Percentiles rank a stretch among this genome's conserved stretches.
phyloP scores from a whole-genome alignment of 2,329 filamentous ascomycete genomes.

The Pseudogymnoascus sp. region DNA sequence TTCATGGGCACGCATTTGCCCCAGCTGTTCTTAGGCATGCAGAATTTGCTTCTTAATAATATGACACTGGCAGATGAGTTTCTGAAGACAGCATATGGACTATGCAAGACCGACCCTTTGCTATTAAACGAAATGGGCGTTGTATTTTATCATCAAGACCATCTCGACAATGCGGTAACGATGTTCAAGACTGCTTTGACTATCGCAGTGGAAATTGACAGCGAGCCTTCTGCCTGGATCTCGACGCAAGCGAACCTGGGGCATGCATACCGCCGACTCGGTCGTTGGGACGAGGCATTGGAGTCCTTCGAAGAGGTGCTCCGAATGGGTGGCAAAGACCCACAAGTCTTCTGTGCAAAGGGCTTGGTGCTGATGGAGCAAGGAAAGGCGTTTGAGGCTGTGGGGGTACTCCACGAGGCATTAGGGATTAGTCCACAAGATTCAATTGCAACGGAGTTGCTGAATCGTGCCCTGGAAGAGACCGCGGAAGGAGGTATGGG shows the following conservation, averaged over 20 bases:
- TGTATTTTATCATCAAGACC: conserved; percentile 87
- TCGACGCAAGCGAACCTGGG: conserved; percentile 82
- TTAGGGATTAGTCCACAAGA: conserved; percentile 73
- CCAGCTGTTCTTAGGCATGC: conserved; percentile 95
- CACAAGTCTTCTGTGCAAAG: conserved; percentile 72
- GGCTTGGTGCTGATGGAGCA: conserved; percentile 78
- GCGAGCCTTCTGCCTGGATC: conserved; percentile 75
- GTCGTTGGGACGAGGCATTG: conserved; percentile 63
- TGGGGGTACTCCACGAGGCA: conserved; percentile 76
- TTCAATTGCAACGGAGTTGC: conserved; percentile 69
- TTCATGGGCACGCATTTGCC: conserved; percentile 97
- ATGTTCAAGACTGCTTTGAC: conserved; percentile 72
- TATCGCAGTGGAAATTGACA: conserved; percentile 72
- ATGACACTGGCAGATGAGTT: conserved; percentile 92
- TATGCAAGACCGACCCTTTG: conserved; percentile 79
- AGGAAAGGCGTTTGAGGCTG: conserved; percentile 66
- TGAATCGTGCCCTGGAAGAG: conserved; percentile 64
- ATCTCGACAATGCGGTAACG: conserved; percentile 65
- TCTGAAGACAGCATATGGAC: conserved; percentile 75
- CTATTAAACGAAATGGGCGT: conserved; percentile 94
- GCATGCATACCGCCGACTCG: conserved; percentile 72
- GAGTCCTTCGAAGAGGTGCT: conserved; percentile 82
- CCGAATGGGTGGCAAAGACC: conserved; percentile 71
- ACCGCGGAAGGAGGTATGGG: conserved; percentile 39
- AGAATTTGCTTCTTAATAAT: conserved; percentile 93